phyloP scores from a whole-genome alignment of 768 basidiomycete species.

The Suillus discolor region DNA sequence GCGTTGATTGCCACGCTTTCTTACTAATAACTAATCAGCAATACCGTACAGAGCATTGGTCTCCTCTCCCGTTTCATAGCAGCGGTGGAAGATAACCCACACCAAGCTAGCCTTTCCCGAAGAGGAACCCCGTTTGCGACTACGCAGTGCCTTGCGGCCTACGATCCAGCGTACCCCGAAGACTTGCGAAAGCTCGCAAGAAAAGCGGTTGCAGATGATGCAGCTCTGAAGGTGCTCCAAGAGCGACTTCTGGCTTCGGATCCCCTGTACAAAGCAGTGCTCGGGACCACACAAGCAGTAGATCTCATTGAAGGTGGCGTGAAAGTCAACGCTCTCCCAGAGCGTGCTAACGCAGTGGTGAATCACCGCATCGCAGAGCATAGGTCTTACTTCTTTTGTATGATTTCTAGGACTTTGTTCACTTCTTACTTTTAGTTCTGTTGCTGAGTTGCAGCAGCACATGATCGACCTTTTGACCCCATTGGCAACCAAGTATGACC shows the following conservation, averaged over 20 bases:
- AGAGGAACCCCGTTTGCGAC: constrained; percentile 10
- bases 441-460: constrained; percentile 22
- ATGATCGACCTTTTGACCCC: constrained; percentile 33
- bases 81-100: constrained; percentile 65
- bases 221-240: constrained; percentile 52
- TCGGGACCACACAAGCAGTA: constrained; percentile 73
- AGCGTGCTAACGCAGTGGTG: constrained; percentile 62
- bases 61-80: constrained; percentile 69
- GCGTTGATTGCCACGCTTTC: constrained; percentile 12
- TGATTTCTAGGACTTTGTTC: background rate
- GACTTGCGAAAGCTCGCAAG: constrained; percentile 48
- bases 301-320: constrained; percentile 65
- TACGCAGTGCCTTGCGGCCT: constrained; percentile 63
- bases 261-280: constrained; percentile 43
- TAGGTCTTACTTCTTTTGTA: constrained; percentile 40
- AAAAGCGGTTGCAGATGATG: constrained; percentile 47
- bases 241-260: constrained; percentile 23
- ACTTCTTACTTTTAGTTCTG: constrained; percentile 15
- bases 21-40: background rate
- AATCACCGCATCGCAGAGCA: constrained; percentile 69
- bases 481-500: constrained; percentile 53
- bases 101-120: constrained; percentile 46
- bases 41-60: constrained; percentile 60
- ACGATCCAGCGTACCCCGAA: constrained; percentile 54
- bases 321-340: constrained; percentile 79